Conservation (phyloP, 148 eudicot species). For the Diospyros lotus region DNA sequence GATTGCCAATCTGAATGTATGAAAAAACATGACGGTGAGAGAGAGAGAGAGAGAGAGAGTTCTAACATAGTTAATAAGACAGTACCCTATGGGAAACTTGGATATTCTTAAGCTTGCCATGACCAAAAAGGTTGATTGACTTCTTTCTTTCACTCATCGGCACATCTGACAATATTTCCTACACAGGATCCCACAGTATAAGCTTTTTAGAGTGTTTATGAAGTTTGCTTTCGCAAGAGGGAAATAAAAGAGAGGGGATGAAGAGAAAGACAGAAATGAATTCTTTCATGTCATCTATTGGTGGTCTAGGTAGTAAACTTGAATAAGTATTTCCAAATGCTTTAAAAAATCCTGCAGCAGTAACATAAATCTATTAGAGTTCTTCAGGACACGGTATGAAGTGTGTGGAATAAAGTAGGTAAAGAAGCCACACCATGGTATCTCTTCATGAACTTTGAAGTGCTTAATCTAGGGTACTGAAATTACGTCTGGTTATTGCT, state of each 20-base stretch:
- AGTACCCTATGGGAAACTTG: slow-evolving; percentile 69
- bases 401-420: neutral
- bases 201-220: neutral
- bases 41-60: neutral
- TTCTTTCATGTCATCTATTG: neutral
- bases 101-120: slow-evolving; percentile 55
- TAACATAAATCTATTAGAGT: neutral
- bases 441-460: neutral
- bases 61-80: slow-evolving; percentile 8
- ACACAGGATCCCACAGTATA: slow-evolving; percentile 4
- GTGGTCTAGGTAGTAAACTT: neutral
- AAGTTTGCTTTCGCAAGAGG: neutral
- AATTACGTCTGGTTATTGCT: neutral
- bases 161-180: slow-evolving; percentile 88
- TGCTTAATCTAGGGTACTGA: neutral
- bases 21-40: slow-evolving; percentile 11
- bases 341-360: neutral
- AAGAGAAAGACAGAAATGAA: neutral
- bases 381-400: neutral
- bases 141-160: slow-evolving; percentile 59
- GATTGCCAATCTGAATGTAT: slow-evolving; percentile 63
- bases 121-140: slow-evolving; percentile 36
- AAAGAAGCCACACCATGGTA: neutral
- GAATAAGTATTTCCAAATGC: neutral
- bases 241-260: neutral